phyloP scores from a whole-genome alignment of 345 rosid species.

The Pseudoturritis turrita region DNA sequence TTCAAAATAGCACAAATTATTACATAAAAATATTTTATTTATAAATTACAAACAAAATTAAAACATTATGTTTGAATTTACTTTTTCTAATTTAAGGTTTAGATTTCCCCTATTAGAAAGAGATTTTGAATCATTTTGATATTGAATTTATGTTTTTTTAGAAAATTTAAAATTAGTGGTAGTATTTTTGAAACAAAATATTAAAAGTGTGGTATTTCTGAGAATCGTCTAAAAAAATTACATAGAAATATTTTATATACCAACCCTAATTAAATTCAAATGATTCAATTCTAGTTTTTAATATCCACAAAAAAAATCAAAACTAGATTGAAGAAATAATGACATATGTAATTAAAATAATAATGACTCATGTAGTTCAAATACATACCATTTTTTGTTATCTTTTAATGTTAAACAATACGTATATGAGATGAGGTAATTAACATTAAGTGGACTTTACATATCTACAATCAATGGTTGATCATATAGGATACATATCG shows the following conservation, averaged over 20 bases:
- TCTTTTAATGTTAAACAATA: not conserved
- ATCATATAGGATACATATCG: not conserved
- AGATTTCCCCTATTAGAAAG: too few relatives aligned
- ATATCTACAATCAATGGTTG: not conserved
- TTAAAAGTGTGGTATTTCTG: too few relatives aligned
- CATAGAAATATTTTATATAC: not conserved
- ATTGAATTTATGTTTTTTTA: too few relatives aligned
- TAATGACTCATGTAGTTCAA: not conserved
- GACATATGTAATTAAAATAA: not conserved
- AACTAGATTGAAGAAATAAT: not conserved
- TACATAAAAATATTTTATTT: too few relatives aligned
- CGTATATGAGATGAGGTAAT: not conserved
- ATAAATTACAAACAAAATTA: too few relatives aligned
- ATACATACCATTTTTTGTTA: not conserved
- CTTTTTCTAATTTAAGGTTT: too few relatives aligned
- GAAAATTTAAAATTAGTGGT: too few relatives aligned
- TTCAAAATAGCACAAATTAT: too few relatives aligned
- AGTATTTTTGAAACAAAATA: too few relatives aligned
- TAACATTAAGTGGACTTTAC: not conserved
- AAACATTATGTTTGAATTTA: too few relatives aligned
- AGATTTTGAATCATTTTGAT: too few relatives aligned
- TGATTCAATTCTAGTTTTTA: not conserved
- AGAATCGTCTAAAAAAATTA: too few relatives aligned
- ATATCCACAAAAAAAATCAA: not conserved
- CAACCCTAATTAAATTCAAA: not conserved